Base-by-base conservation (phyloP, 805 yeast genomes). In the Cyberlindnera euphorbiae region DNA sequence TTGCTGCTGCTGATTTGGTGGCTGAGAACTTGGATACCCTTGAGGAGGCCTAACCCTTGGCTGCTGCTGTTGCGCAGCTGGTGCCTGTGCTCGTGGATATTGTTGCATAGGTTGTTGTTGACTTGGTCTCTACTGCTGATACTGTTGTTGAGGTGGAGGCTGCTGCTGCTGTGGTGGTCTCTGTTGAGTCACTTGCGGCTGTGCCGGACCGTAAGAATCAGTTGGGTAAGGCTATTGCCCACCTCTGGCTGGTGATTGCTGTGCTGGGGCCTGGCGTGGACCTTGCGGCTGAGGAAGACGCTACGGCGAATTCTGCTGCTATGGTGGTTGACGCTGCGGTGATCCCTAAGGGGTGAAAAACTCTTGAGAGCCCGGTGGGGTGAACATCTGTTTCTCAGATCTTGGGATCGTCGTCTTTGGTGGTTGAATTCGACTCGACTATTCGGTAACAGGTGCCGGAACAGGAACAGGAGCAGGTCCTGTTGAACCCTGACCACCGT, bases 351-450 rank as follows among this genome's bases (percentile, higher is more conserved):
- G 9, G 26, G 44, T 40, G 9, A 33, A 21, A 17, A 39, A 44
- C 24, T 47, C 52, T 26, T 45, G 49, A 11, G 44, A 27, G n/a
- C 35, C 39, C n/a, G 51, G 42, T 28, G 46, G 48, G 13, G 47
- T 33, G 19, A 46, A 41, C 33, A 35, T 52, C 38, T 47, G 53
- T 33, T 44, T 47, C 15, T 41, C 50, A 16, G 50, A 51, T 33
- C 47, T 49, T 32, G 55, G 53, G 17, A 40, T 43, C 13, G 28
- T 8, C 14, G 42, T 40, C 45, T 32, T 41, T 38, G 26, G 26
- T 26, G 22, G 30, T 24, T 33, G 41, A 4, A 16, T 30, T n/a
- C 24, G 36, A 14, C 22, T 37, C 6, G n/a, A n/a, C n/a, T n/a
- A n/a, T n/a, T n/a, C n/a, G n/a, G n/a, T n/a, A n/a, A 19, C 22